Evolutionary conservation across 192 early-diverging fungal species (phyloP), one percentile per base, ranked within the genome.

Genomic region (Obelidium mucronatum): DNA sequence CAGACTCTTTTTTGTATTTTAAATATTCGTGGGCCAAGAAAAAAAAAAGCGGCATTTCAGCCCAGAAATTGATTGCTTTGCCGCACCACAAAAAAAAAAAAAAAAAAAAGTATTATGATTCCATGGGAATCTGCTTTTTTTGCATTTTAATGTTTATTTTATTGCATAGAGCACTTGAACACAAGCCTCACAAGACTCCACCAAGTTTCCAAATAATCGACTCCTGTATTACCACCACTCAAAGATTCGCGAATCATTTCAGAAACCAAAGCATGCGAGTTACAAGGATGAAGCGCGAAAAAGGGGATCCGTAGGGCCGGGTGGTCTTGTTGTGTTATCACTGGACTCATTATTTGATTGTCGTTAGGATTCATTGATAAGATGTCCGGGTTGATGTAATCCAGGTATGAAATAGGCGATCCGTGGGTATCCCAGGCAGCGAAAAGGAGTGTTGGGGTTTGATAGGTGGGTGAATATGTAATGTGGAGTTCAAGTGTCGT

Each of bases 271-370:
- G 17, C 26, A 52, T 54, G 42, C 44, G 67, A 52, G 67, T 69
- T 69, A 33, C 67, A 69, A 22, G 67, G 67, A 53, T 69, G 67
- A 13, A 69, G 6, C 15, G 67, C 67, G 30, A 6, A 22, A 35
- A 69, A 69, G 8, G 67, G 67, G 13, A 36, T 52, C 8, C 22
- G 17, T 11, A 69, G 48, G 8, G 19, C 22, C 22, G 67, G 67
- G 52, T 69, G 67, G 44, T 69, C 67, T 40, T 69, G 67, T 30
- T 69, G 67, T 5, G 67, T 69, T 5, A 69, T 36, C 11, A 39
- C 33, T 34, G 63, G 63, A 17, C n/a, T 6, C 34, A 39, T 11
- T 30, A 24, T 13, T 26, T 5, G 26, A 17, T 17, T 19, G 11
- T 5, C 5, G 28, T 22, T 8, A 53, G 67, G 13, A 52, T 26